Evolutionary conservation across 2,329 filamentous ascomycete genomes (phyloP), one percentile per base, ranked within the genome.

Genomic region (Penicillium sp.): DNA sequence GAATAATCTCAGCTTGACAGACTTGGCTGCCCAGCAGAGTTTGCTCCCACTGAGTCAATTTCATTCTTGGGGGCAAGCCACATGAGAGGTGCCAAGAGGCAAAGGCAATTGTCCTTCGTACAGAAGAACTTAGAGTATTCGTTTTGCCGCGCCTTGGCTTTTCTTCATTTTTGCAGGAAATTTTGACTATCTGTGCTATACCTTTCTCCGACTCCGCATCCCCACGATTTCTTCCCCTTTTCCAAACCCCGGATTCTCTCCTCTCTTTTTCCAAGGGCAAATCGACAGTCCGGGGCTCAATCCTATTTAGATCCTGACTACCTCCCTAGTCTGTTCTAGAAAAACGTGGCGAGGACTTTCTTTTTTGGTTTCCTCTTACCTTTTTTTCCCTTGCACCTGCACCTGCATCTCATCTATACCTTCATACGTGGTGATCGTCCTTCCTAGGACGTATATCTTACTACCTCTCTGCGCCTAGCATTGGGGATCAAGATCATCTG

Each of bases 141-240:
- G 62, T 63, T 66, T 65, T 66, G 55, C 62, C 63, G 63, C 58
- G 9, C 19, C 54, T 57, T 58, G 55, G 51, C 55, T 17, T 39
- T 39, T 35, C n/a, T 48, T 33, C 42, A 27, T 35, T 13, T 23
- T 19, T 19, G 13, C 9, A 55, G 1, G 29, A 23, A 5, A 23
- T 43, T 51, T 55, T 23, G 21, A 19, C 21, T n/a, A 38, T 12
- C 38, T 50, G 60, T 38, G 58, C 54, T 66, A 64, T 64, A 61
- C 55, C 45, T 58, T 66, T 66, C 62, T 64, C 62, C 59, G 61
- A 55, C 45, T 57, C 49, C 61, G 55, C 59, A 58, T 61, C 48
- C 60, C 49, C 61, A 60, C 53, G 57, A 43, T 61, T 53, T 49
- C 42, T 53, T 53, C 58, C 55, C 57, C 53, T 29, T 45, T 47